Percentiles rank a stretch among this genome's conserved stretches.
These are phyloP conservation scores for Neltuma alba DNA, from an alignment of 306 rosid species.

Conservation along the genomic window DNA sequence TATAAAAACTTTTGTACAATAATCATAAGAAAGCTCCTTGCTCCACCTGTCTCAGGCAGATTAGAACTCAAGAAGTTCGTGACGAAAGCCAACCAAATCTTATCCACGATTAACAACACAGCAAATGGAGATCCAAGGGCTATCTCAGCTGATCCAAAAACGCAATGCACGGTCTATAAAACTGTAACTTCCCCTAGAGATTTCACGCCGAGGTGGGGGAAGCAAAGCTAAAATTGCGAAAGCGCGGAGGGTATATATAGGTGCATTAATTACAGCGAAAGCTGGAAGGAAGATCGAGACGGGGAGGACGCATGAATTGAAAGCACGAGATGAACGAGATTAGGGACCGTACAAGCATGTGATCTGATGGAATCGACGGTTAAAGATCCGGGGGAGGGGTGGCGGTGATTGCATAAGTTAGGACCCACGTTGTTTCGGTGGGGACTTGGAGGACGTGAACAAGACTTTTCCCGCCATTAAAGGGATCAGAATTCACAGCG, in stretches of 20 bases:
- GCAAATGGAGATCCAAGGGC: slow-evolving; percentile 22
- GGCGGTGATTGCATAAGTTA: not conserved
- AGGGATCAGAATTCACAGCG: not conserved
- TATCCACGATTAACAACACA: not conserved
- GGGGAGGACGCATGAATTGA: not conserved
- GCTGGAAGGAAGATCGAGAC: not conserved
- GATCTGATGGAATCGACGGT: not conserved
- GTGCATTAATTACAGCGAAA: not conserved
- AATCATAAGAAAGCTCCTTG: not conserved
- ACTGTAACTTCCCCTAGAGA: not conserved
- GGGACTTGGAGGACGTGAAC: not conserved
- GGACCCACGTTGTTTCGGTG: not conserved
- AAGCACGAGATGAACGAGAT: not conserved
- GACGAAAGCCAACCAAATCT: not conserved
- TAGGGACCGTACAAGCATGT: not conserved
- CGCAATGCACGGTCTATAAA: not conserved
- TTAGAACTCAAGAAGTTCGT: not conserved
- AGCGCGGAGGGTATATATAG: not conserved
- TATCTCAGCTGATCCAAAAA: not conserved
- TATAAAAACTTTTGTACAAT: not conserved
- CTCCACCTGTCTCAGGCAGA: not conserved
- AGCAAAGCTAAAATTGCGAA: not conserved
- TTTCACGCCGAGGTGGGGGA: not conserved
- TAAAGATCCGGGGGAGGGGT: not conserved
- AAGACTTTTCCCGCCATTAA: slow-evolving; percentile 8